phyloP scores from a whole-genome alignment of 352 stramenopile genomes.

The Phytophthora meadii region DNA sequence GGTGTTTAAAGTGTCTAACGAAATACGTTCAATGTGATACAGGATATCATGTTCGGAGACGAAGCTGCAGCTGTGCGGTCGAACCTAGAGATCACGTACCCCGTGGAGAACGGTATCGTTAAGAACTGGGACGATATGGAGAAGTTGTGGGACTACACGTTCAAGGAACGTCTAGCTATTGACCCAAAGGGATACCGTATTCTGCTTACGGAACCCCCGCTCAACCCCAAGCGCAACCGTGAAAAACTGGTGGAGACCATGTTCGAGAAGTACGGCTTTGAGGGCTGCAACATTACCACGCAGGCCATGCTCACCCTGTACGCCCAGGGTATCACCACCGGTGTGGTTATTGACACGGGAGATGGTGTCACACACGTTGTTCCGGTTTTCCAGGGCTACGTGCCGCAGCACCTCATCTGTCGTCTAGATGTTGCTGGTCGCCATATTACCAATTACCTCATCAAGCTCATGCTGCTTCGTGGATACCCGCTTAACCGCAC shows the following conservation, averaged over 20 bases:
- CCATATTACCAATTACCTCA: constrained; percentile 96
- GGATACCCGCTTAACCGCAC: constrained; percentile 94
- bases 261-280: constrained; percentile 95
- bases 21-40: constrained; percentile 1
- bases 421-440: constrained; percentile 92
- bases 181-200: constrained; percentile 84
- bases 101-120: constrained; percentile 96
- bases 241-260: constrained; percentile 93
- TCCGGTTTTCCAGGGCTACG: constrained; percentile 91
- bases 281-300: constrained; percentile 90
- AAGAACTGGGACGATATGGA: constrained; percentile 98
- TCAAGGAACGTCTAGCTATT: constrained; percentile 90
- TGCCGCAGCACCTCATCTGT: constrained; percentile 91
- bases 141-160: constrained; percentile 97
- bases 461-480: constrained; percentile 92
- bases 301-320: constrained; percentile 96
- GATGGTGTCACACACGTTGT: constrained; percentile 95
- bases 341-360: constrained; percentile 93
- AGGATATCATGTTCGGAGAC: constrained; percentile 97
- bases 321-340: constrained; percentile 89
- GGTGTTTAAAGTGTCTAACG: neutral
- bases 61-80: constrained; percentile 89
- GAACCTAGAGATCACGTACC: constrained; percentile 90
- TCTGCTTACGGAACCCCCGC: constrained; percentile 92
- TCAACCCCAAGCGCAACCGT: constrained; percentile 93